These are phyloP conservation scores for Endocarpon pusillum DNA, from an alignment of 495 filamentous ascomycete genomes.

Conservation along the genomic window DNA sequence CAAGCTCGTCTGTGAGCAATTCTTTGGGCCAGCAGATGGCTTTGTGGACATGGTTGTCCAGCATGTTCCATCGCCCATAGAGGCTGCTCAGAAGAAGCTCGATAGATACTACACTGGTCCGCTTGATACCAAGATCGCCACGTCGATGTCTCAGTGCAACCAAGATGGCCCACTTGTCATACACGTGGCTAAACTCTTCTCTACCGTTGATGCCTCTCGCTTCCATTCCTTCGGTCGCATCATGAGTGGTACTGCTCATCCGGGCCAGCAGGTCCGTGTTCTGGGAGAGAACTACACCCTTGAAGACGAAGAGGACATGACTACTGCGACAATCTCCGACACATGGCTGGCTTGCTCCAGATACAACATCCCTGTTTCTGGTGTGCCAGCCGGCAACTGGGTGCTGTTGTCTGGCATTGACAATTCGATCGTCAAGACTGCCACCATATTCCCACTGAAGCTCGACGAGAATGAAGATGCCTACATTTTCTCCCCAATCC, in stretches of 20 bases:
- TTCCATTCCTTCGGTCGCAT: constrained; percentile 86
- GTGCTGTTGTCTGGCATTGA: constrained; percentile 82
- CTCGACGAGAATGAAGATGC: constrained; percentile 77
- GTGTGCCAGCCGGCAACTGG: constrained; percentile 91
- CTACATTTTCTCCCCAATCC: constrained; percentile 82
- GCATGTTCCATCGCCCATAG: constrained; percentile 75
- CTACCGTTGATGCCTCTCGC: constrained; percentile 64
- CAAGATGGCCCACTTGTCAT: constrained; percentile 81
- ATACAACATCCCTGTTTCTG: constrained; percentile 80
- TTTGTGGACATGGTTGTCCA: constrained; percentile 93
- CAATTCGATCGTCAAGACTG: constrained; percentile 96
- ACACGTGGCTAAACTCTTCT: constrained; percentile 86
- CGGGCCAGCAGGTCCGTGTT: constrained; percentile 71
- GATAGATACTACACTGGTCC: constrained; percentile 88
- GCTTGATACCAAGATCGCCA: constrained; percentile 68
- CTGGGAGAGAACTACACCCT: constrained; percentile 91
- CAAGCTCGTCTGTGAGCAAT: constrained; percentile 81
- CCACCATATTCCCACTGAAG: constrained; percentile 74
- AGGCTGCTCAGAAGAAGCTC: constrained; percentile 58
- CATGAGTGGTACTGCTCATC: constrained; percentile 78
- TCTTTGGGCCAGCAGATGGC: constrained; percentile 76
- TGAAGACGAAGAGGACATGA: constrained; percentile 98
- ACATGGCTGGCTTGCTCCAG: constrained; percentile 88
- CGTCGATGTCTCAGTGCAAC: constrained; percentile 65
- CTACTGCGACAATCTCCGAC: constrained; percentile 65